Conservation (phyloP, 108 stramenopile species). For the Fistulifera pelliculosa region DNA sequence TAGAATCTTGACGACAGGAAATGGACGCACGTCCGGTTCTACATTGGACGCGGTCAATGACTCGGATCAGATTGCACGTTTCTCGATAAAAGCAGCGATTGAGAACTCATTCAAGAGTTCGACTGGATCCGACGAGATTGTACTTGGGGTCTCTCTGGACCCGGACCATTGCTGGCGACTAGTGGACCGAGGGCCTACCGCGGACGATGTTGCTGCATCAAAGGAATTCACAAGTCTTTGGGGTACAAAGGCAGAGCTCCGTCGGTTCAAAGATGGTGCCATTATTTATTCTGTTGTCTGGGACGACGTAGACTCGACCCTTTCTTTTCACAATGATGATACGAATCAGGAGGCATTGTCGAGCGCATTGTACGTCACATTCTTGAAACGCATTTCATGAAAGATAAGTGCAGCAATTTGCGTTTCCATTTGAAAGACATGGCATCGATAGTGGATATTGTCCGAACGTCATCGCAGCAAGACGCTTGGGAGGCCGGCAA, state of each 20-base stretch:
- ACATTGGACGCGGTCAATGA: neutral
- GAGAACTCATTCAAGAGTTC: constrained; percentile 12
- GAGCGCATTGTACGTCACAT: constrained; percentile 64
- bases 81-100: neutral
- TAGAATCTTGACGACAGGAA: constrained; percentile 59
- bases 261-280: constrained; percentile 85
- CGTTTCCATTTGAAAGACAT: constrained; percentile 49
- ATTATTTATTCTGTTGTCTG: constrained; percentile 86
- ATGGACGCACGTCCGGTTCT: constrained; percentile 25
- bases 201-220: constrained; percentile 45
- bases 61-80: constrained; percentile 14
- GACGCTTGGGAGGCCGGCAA: neutral
- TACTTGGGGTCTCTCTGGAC: constrained; percentile 59
- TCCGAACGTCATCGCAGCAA: neutral
- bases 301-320: constrained; percentile 33
- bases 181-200: constrained; percentile 79
- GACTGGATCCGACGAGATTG: constrained; percentile 17
- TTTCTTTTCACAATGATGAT: constrained; percentile 40
- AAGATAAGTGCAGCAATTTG: constrained; percentile 3
- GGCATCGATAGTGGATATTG: constrained; percentile 51
- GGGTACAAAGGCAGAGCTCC: constrained; percentile 66
- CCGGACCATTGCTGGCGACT: constrained; percentile 51
- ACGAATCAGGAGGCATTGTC: constrained; percentile 65
- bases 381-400: constrained; percentile 45
- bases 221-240: constrained; percentile 58